These are phyloP conservation scores for Phaeosphaeria sp. DNA, from an alignment of 2,329 filamentous ascomycete species.

Conservation along the genomic window DNA sequence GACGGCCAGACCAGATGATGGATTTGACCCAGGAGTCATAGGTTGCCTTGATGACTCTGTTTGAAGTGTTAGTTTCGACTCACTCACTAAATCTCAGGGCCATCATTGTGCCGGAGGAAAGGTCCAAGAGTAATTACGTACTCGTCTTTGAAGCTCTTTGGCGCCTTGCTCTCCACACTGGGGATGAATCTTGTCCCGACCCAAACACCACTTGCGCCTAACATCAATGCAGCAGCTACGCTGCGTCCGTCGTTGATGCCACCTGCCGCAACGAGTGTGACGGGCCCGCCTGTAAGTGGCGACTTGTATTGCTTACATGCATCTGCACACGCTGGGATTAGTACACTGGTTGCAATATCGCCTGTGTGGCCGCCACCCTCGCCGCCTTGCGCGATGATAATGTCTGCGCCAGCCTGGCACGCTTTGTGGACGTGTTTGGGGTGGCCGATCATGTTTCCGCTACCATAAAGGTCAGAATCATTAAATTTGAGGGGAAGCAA, in stretches of 20 bases:
- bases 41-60: conserved; percentile 23
- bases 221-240: conserved; percentile 32
- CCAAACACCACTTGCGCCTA: conserved; percentile 38
- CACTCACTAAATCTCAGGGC: not conserved
- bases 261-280: conserved; percentile 32
- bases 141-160: conserved; percentile 24
- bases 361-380: conserved; percentile 39
- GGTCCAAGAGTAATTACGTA: not conserved
- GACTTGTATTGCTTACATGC: conserved; percentile 33
- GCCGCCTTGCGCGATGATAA: conserved; percentile 40
- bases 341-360: conserved; percentile 37
- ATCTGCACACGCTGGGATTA: conserved; percentile 35
- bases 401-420: conserved; percentile 32
- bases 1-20: conserved; percentile 31
- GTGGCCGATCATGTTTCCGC: conserved; percentile 29
- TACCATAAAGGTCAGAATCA: not conserved
- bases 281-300: conserved; percentile 26
- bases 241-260: conserved; percentile 35
- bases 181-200: conserved; percentile 36
- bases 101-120: not conserved
- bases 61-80: not conserved
- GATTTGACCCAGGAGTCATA: conserved; percentile 32
- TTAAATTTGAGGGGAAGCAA: not conserved
- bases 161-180: conserved; percentile 25
- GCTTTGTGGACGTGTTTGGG: conserved; percentile 40